Base-by-base conservation (phyloP, 345 rosid species). In the Trapa incisa region DNA sequence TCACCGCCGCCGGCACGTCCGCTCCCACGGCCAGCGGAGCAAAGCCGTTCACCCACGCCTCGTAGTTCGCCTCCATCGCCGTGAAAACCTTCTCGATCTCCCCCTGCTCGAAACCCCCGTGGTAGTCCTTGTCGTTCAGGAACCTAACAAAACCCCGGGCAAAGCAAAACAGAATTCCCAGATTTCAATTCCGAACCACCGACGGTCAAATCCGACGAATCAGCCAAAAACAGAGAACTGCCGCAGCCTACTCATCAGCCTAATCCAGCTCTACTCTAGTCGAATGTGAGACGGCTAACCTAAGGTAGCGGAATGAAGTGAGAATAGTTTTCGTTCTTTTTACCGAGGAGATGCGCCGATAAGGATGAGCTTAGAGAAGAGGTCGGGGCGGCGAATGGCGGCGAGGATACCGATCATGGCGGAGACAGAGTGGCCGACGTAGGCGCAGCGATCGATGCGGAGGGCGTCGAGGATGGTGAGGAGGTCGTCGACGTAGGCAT, bases 1-100 rank as follows among this genome's bases (percentile, higher is more conserved):
- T 74, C 43, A 83, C 84, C 43, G 82, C 86, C 38, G 64, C 78
- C 12, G 86, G 86, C 45, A 83, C 84, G 67, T 83, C 86, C 3
- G 79, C 86, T 10, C 86, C 86, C 2, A 80, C 82, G 0, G 84
- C 78, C 32, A 80, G 58, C 22, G 86, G 86, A 32, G 79, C 86
- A 47, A 64, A 76, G 3, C 86, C 86, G 32, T 67, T 67, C 53
- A 83, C 86, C 82, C 82, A 83, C 1, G 84, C 82, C 64, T 67
- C 79, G 53, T 83, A 83, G 70, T 83, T 83, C 29, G 72, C 77
- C 79, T 83, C 79, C 86, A 83, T 83, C 53, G 86, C 86, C 14
- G 68, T 1, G 56, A 83, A 75, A 54, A 83, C 78, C 57, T 70
- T 66, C 63, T 78, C 84, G 4, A 80, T 73, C 68, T 83, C 86